Percentiles rank a stretch among this genome's conserved stretches.
Evolutionary conservation across 352 stramenopile genomes (phyloP).

Genomic region (Phytophthora pistaciae): DNA sequence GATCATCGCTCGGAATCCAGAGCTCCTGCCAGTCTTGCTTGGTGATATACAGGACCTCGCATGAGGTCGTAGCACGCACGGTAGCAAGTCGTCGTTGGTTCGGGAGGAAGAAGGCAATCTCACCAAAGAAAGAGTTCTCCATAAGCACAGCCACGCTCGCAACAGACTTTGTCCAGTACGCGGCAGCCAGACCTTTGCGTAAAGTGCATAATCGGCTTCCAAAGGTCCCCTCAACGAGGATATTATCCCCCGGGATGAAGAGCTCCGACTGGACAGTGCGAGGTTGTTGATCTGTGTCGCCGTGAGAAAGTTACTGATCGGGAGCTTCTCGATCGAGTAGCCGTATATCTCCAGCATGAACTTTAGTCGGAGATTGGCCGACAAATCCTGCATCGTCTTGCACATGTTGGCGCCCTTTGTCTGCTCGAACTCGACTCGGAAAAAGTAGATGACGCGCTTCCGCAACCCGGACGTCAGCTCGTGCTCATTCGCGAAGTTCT

Average conservation of each 20-base stretch:
- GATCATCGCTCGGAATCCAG: conserved; percentile 43
- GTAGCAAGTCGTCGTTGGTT: conserved; percentile 64
- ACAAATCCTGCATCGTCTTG: conserved; percentile 66
- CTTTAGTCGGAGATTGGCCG: conserved; percentile 63
- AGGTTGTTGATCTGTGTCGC: conserved; percentile 60
- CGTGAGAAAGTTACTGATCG: conserved; percentile 59
- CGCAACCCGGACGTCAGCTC: conserved; percentile 55
- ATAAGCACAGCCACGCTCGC: conserved; percentile 22
- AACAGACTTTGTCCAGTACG: conserved; percentile 38
- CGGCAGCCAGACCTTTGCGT: conserved; percentile 59
- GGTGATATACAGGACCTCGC: conserved; percentile 66
- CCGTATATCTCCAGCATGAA: conserved; percentile 82
- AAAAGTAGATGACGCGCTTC: conserved; percentile 59
- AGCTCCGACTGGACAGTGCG: conserved; percentile 66
- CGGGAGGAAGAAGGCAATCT: conserved; percentile 76
- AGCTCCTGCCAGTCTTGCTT: conserved; percentile 71
- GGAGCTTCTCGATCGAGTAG: conserved; percentile 48
- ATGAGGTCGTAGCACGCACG: conserved; percentile 66
- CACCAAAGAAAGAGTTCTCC: conserved; percentile 55
- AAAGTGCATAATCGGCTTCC: conserved; percentile 66
- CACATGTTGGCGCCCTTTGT: conserved; percentile 63
- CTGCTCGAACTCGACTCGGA: conserved; percentile 65
- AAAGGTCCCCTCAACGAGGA: conserved; percentile 46
- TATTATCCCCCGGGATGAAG: conserved; percentile 40
- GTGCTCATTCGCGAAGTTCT: conserved; percentile 70